phyloP scores from a whole-genome alignment of 495 filamentous ascomycete genomes.

The Penicillium ucsense region DNA sequence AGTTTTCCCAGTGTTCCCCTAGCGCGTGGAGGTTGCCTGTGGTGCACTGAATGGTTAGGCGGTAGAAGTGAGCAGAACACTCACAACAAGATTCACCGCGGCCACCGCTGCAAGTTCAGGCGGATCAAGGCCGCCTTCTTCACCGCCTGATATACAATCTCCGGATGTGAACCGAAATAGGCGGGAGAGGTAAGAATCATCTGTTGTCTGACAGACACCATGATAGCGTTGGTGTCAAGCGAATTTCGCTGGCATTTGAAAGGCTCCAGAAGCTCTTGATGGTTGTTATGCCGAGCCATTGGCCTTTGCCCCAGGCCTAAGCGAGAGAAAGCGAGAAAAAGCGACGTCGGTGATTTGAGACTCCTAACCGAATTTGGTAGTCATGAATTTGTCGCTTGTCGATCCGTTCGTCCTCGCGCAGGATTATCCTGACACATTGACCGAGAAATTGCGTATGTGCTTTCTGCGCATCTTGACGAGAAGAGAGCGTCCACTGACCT shows the following conservation, averaged over 20 bases:
- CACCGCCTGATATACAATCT: conserved; percentile 4
- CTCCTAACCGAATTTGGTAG: not conserved
- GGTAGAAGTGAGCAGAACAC: conserved; percentile 1
- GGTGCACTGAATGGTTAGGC: conserved; percentile 2
- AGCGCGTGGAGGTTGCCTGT: conserved; percentile 18
- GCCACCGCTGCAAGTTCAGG: not conserved
- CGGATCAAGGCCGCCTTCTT: not conserved
- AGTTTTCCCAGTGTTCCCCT: conserved; percentile 31
- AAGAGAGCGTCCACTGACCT: not conserved
- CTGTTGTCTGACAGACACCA: too few species aligned
- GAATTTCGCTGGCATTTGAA: too few species aligned
- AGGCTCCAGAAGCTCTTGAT: conserved; percentile 13
- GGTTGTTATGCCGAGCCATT: conserved; percentile 14
- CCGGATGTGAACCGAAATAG: too few species aligned
- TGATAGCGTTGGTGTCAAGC: too few species aligned
- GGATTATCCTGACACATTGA: conserved; percentile 86
- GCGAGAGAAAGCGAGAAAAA: not conserved
- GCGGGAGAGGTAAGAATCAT: too few species aligned
- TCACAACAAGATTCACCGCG: too few species aligned
- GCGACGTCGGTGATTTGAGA: too few species aligned
- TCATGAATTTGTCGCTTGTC: conserved; percentile 70
- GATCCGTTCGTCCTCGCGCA: conserved; percentile 82
- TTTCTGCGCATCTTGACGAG: not conserved
- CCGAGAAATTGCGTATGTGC: conserved; percentile 64
- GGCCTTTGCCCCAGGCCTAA: conserved; percentile 22